These are phyloP conservation scores for Vitis amurensis DNA, from an alignment of 164 flowering plant species.

Conservation along the genomic window DNA sequence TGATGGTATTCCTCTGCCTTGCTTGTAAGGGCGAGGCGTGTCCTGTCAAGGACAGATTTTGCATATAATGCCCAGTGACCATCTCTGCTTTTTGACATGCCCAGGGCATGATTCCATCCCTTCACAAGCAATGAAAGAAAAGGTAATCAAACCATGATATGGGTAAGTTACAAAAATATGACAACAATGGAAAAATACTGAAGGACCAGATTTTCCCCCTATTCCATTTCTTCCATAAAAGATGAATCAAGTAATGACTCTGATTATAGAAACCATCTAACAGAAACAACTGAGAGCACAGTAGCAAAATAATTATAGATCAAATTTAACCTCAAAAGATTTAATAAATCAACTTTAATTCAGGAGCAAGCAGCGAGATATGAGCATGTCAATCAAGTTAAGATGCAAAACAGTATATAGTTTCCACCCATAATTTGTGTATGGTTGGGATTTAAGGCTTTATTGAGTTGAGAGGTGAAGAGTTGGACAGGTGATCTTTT, in stretches of 20 bases:
- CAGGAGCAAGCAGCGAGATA: background rate
- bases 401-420: background rate
- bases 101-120: constrained; percentile 82
- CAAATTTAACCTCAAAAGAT: too few species aligned
- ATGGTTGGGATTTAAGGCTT: too few species aligned
- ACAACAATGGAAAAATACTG: constrained; percentile 4
- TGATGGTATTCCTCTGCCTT: constrained; percentile 84
- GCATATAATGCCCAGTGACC: constrained; percentile 87
- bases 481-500: background rate
- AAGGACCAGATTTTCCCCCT: background rate
- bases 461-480: background rate
- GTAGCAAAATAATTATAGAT: too few species aligned
- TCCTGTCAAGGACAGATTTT: constrained; percentile 93
- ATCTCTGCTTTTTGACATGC: constrained; percentile 53
- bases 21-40: constrained; percentile 86
- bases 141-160: background rate
- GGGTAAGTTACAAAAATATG: background rate
- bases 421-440: background rate
- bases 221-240: too few species aligned
- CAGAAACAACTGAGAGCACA: too few species aligned
- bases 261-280: too few species aligned
- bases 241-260: too few species aligned
- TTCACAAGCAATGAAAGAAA: constrained; percentile 25
- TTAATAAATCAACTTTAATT: too few species aligned
- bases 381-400: background rate